Evolutionary conservation across 768 basidiomycete species (phyloP), one percentile per base, ranked within the genome.

Genomic region (Hirschioporus abietinus): DNA sequence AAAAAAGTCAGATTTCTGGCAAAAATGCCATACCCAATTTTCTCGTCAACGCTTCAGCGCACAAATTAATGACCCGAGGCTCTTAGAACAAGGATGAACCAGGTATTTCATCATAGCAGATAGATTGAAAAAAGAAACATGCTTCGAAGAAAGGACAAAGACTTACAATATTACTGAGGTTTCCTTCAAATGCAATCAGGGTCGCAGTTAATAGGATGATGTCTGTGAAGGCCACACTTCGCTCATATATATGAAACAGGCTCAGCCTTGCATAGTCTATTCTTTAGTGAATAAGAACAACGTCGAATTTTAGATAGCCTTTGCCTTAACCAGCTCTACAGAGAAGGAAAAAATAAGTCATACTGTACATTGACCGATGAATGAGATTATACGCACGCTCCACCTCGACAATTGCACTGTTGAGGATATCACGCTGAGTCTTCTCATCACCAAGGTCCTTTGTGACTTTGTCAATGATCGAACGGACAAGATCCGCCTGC

Each of bases 401-500:
- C 70, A 99, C 87, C 80, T 98, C 95, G 65, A 85, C 81, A 66
- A 99, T 83, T 67, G 96, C 93, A 69, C 83, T 83, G 63, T 81
- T 69, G 60, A 97, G 83, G 72, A 97, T 87, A 4, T 96, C 94
- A 73, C 83, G 87, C 83, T 96, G 95, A 27, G 87, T 85, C 86
- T 91, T 95, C 80, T 95, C 91, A 72, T 98, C 95, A 76, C 86
- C 81, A 70, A 99, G 78, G 72, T 82, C 83, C 75, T 88, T 87
- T 75, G 93, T 83, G 69, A 98, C 96, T 77, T 92, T 94, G 67
- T 88, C 86, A 72, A 97, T 92, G 76, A 99, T 91, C 64, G 83
- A 80, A 84, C 90, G 88, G 70, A 95, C 90, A 66, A 99, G 88
- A 63, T 93, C 92, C 35, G 88, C 84, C 85, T 99, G 97, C 82